Evolutionary conservation across 139 green algal species (phyloP).

Genomic region (Mesotaenium endlicherianum): DNA sequence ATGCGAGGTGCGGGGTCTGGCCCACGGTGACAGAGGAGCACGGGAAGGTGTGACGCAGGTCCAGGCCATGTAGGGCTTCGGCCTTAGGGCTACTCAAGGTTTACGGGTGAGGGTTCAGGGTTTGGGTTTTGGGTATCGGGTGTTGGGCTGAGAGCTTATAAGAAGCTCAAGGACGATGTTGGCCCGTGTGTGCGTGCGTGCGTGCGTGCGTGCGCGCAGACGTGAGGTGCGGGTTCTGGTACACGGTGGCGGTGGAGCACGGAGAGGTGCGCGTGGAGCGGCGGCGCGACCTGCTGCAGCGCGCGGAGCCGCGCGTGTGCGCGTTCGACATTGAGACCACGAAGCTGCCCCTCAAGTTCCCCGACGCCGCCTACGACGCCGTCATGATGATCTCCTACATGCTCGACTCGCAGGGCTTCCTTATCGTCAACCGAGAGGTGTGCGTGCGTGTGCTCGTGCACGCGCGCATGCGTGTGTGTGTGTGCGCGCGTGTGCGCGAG

Average conservation of each 20-base stretch:
- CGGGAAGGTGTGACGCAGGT: too few relatives aligned
- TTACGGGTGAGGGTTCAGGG: too few relatives aligned
- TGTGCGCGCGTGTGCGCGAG: neutral
- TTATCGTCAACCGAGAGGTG: conserved; percentile 87
- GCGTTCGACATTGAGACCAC: conserved; percentile 99
- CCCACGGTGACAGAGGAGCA: too few relatives aligned
- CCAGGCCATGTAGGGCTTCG: neutral
- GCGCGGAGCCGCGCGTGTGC: conserved; percentile 69
- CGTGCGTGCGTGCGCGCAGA: conserved; percentile 41
- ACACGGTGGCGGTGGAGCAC: conserved; percentile 67
- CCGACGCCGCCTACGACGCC: conserved; percentile 92
- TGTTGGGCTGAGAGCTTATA: neutral
- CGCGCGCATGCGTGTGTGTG: neutral
- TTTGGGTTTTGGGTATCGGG: too few relatives aligned
- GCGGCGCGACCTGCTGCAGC: conserved; percentile 74
- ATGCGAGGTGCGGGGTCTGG: too few relatives aligned
- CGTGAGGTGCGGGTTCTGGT: conserved; percentile 88
- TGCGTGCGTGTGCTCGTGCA: too few relatives aligned
- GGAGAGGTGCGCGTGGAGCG: conserved; percentile 62
- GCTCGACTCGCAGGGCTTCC: conserved; percentile 91
- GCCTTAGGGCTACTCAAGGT: too few relatives aligned
- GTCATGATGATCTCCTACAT: conserved; percentile 99
- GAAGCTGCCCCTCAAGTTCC: conserved; percentile 98
- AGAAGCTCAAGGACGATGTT: too few relatives aligned
- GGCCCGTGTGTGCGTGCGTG: neutral